These are phyloP conservation scores for Tetrapyrgos nigripes DNA, from an alignment of 1,284 basidiomycete species.

Conservation along the genomic window DNA sequence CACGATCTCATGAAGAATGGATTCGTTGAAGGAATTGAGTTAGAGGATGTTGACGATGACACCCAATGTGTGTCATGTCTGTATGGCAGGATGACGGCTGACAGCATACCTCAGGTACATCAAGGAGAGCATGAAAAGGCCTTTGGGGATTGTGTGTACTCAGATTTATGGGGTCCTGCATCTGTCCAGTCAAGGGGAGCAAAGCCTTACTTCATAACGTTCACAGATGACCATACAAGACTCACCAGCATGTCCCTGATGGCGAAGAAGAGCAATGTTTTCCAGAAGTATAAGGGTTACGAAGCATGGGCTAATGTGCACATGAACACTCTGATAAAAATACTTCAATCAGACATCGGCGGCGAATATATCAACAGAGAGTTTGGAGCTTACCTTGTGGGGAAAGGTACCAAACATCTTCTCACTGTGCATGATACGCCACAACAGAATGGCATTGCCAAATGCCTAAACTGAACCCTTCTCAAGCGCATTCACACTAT, in stretches of 20 bases:
- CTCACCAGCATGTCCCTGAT: slow-evolving; percentile 25
- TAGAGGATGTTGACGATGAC: no score
- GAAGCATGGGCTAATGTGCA: slow-evolving; percentile 23
- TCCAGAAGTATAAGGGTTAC: slow-evolving; percentile 16
- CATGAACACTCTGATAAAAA: slow-evolving; percentile 18
- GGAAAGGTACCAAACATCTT: slow-evolving; percentile 23
- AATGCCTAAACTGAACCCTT: slow-evolving; percentile 28
- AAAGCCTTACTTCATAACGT: slow-evolving; percentile 29
- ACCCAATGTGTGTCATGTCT: no score
- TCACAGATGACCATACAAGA: slow-evolving; percentile 31
- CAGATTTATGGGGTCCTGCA: slow-evolving; percentile 46
- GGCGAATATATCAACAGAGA: no score
- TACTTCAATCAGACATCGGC: slow-evolving; percentile 33
- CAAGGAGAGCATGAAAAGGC: not conserved
- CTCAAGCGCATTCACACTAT: slow-evolving; percentile 25
- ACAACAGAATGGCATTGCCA: slow-evolving; percentile 33
- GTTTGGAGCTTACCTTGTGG: slow-evolving; percentile 23
- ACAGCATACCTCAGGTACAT: not conserved
- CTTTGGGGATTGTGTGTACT: slow-evolving; percentile 35
- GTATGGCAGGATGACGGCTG: slow-evolving; percentile 18
- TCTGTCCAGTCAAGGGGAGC: slow-evolving; percentile 27
- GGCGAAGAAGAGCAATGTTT: slow-evolving; percentile 23
- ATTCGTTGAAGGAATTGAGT: no score
- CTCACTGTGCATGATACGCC: slow-evolving; percentile 31
- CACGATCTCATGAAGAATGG: slow-evolving; percentile 14